Percentiles rank a stretch among this genome's conserved stretches.
Evolutionary conservation across 371 early-diverging fungal genomes (phyloP).

Genomic region (Actinomucor elegans): DNA sequence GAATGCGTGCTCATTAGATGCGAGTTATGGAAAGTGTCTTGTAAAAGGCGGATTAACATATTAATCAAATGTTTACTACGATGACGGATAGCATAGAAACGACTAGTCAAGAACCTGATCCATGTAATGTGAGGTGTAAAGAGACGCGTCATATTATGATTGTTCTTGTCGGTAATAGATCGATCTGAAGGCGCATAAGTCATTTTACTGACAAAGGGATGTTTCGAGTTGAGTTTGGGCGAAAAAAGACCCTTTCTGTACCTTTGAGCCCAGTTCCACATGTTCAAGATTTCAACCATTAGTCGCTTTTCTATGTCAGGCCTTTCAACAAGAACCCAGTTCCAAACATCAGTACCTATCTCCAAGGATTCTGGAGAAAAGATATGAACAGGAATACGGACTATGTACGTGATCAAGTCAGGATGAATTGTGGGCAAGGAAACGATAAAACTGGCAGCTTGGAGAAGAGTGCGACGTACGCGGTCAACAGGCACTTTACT

Average conservation of each 20-base stretch:
- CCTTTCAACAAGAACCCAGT: constrained; percentile 79
- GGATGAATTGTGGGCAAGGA: constrained; percentile 48
- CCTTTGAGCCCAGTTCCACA: constrained; percentile 84
- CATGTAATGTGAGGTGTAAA: constrained; percentile 80
- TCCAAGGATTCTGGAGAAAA: constrained; percentile 81
- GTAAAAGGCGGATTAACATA: constrained; percentile 73
- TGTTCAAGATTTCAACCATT: constrained; percentile 76
- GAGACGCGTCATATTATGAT: constrained; percentile 59
- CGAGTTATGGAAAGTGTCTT: constrained; percentile 69
- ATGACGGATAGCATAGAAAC: constrained; percentile 83
- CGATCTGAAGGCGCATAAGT: constrained; percentile 90
- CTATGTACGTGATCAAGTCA: constrained; percentile 76
- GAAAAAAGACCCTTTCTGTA: constrained; percentile 81
- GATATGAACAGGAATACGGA: constrained; percentile 84
- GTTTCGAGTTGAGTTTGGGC: constrained; percentile 54
- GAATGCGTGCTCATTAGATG: constrained; percentile 70
- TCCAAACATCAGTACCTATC: constrained; percentile 83
- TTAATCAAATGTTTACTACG: constrained; percentile 74
- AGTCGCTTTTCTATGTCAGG: constrained; percentile 73
- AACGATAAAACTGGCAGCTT: constrained; percentile 19
- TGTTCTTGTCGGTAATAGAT: constrained; percentile 64
- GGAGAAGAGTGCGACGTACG: constrained; percentile 46
- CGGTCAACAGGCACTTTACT: constrained; percentile 48
- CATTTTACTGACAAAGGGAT: constrained; percentile 92
- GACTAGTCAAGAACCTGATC: constrained; percentile 82